These are phyloP conservation scores for Cryptococcus floricola DNA, from an alignment of 1,284 basidiomycete genomes.

Conservation along the genomic window DNA sequence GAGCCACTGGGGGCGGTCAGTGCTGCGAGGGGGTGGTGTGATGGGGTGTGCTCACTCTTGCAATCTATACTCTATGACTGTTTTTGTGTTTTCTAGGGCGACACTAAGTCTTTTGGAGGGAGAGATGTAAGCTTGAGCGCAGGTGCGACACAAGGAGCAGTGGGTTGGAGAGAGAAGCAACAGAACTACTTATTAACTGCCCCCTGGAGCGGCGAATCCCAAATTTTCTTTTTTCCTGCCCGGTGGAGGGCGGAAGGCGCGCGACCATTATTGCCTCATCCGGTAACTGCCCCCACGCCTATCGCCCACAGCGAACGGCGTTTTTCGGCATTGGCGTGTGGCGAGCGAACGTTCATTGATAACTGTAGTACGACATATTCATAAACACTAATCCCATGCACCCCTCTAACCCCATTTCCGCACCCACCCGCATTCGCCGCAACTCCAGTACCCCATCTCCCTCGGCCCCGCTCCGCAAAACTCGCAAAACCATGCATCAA, in stretches of 20 bases:
- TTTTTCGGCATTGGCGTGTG: background rate
- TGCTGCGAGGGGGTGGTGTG: background rate
- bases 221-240: too few relatives aligned
- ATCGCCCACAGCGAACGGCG: background rate
- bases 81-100: background rate
- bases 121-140: conserved; percentile 2
- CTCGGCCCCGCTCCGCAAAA: conserved; percentile 63
- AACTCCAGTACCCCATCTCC: conserved; percentile 67
- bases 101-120: background rate
- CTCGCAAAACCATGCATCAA: conserved; percentile 62
- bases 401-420: conserved; percentile 51
- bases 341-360: too few relatives aligned
- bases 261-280: background rate
- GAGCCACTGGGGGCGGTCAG: conserved; percentile 33
- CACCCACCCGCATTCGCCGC: conserved; percentile 64
- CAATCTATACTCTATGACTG: conserved; percentile 7
- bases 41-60: conserved; percentile 10
- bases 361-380: too few relatives aligned
- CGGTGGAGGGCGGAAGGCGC: too few relatives aligned
- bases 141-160: background rate
- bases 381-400: too few relatives aligned
- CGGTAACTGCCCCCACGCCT: background rate
- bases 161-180: background rate
- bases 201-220: too few relatives aligned
- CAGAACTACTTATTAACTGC: too few relatives aligned